Conservation (phyloP, 2,329 filamentous ascomycete species). For the Ambrosiella beaveri region DNA sequence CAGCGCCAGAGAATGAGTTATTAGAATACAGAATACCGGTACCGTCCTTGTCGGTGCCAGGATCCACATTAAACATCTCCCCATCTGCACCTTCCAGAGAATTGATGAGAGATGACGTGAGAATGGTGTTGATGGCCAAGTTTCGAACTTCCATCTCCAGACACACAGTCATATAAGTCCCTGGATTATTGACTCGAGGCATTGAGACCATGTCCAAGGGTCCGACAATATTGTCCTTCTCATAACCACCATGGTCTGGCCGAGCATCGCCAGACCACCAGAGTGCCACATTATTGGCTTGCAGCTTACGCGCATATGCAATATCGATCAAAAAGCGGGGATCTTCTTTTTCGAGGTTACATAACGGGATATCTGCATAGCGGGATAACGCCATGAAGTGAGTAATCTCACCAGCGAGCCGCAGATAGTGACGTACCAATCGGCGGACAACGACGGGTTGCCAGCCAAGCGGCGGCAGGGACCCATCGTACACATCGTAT, state of each 20-base stretch:
- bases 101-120: conserved; percentile 92
- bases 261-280: conserved; percentile 87
- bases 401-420: conserved; percentile 79
- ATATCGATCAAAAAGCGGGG: conserved; percentile 91
- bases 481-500: conserved; percentile 68
- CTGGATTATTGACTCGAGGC: conserved; percentile 83
- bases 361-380: conserved; percentile 87
- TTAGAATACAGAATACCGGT: conserved; percentile 23
- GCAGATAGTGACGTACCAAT: conserved; percentile 76
- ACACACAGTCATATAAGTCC: conserved; percentile 88
- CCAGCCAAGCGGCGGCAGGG: conserved; percentile 84
- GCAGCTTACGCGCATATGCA: conserved; percentile 75
- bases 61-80: conserved; percentile 63
- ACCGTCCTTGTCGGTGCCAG: conserved; percentile 34
- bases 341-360: conserved; percentile 88
- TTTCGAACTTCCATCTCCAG: conserved; percentile 91
- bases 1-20: conserved; percentile 72
- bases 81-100: conserved; percentile 84
- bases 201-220: conserved; percentile 75
- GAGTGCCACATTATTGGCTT: conserved; percentile 80
- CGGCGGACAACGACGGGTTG: conserved; percentile 75
- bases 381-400: conserved; percentile 75
- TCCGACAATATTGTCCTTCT: conserved; percentile 74
- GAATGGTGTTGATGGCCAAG: conserved; percentile 89
- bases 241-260: conserved; percentile 90